Evolutionary conservation across 2,329 filamentous ascomycete species (phyloP), one percentile per base, ranked within the genome.

Genomic region (Pseudogymnoascus sp.): DNA sequence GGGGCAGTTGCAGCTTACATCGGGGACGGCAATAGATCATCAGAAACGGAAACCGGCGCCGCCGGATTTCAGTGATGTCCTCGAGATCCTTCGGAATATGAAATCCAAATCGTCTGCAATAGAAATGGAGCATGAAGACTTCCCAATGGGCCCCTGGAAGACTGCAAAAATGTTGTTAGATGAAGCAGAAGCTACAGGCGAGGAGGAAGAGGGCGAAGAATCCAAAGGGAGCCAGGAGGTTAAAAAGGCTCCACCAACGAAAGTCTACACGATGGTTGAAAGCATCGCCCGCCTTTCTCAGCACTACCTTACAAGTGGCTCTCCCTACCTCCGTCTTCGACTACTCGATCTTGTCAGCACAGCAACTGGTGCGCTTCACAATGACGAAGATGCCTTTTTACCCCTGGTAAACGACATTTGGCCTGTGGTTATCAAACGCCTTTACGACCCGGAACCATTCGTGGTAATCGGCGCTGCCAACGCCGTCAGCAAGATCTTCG

Each of bases 331-430:
- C 7, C 87, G 93, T 42, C 86, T 86, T 31, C 90, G 89, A 0
- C 82, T 99, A 3, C 84, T 99, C 8, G 83, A 85, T 14, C 84
- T 97, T 5, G 83, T 97, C 11, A 78, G 82, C 25, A 91, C 87
- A 0, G 88, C 91, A 2, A 83, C 89, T 4, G 84, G 88, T 0
- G 82, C 89, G 0, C 83, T 99, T 2, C 84, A 89, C 0, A 81
- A 80, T 3, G 87, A 97, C 68, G 89, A 96, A 72, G 87, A 93
- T 66, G 85, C 86, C 0, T 97, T 96, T 73, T 77, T 99, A 1
- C 95, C 95, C 0, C 81, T 97, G 0, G 86, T 97, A 69, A 95
- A 97, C 74, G 88, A 89, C 2, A 79, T 97, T 6, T 99, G 93
- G 93, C 92, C 93, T 0, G 88, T 96, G 5, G 78, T 96, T 4